Evolutionary conservation across 2,329 filamentous ascomycete species (phyloP).

Genomic region (Cordyceps pruinosa): DNA sequence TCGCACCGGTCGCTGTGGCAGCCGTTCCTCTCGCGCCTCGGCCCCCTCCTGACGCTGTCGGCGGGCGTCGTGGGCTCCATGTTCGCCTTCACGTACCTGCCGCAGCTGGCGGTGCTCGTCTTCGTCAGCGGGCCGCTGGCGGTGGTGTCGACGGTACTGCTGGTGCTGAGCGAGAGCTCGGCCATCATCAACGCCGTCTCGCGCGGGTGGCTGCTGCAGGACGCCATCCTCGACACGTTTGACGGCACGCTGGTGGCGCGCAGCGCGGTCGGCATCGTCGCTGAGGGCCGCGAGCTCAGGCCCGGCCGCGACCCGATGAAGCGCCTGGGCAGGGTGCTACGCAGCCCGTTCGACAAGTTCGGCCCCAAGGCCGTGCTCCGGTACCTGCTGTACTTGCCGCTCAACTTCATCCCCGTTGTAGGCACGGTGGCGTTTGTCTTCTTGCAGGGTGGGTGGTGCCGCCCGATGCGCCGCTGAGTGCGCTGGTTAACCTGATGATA

Average conservation of each 20-base stretch:
- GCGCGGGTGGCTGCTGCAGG: conserved; percentile 69
- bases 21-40: conserved; percentile 48
- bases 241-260: conserved; percentile 60
- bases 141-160: conserved; percentile 62
- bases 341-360: conserved; percentile 50
- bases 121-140: conserved; percentile 81
- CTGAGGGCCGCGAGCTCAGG: conserved; percentile 62
- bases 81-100: conserved; percentile 82
- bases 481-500: conserved; percentile 16
- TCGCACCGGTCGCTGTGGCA: conserved; percentile 51
- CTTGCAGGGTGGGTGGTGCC: conserved; percentile 54
- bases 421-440: conserved; percentile 76
- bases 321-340: conserved; percentile 50
- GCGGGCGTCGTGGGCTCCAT: conserved; percentile 66
- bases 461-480: neutral
- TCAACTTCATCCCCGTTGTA: conserved; percentile 89
- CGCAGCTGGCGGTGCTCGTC: conserved; percentile 74
- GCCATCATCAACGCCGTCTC: conserved; percentile 50
- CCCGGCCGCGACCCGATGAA: conserved; percentile 47
- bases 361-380: conserved; percentile 60
- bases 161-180: conserved; percentile 58
- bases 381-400: conserved; percentile 77
- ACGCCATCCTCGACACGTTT: conserved; percentile 81
- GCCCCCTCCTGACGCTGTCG: conserved; percentile 62
- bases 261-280: conserved; percentile 54